Evolutionary conservation across 805 yeast genomes (phyloP), one percentile per base, ranked within the genome.

Genomic region (Myxozyma neglecta): DNA sequence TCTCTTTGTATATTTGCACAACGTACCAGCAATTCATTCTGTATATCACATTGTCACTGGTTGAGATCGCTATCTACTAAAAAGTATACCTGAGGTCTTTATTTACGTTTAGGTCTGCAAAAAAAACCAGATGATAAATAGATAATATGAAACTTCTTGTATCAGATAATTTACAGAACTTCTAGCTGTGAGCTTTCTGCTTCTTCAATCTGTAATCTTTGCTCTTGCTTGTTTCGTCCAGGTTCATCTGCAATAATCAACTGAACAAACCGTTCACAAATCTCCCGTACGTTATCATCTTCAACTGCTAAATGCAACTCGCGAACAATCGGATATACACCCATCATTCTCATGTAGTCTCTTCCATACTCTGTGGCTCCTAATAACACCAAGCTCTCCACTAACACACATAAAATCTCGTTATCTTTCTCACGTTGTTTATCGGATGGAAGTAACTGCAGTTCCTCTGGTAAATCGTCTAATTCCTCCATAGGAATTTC

Each of bases 181-280:
- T 60, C 60, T 40, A 63, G 35, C 10, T 64, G 45, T 6, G 61
- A n/a, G 8, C 29, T 16, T 40, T 61, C 62, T 14, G 70, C 72
- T 57, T 81, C 60, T 36, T 82, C 84, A 29, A 76, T 70, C 34
- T 77, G 75, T 60, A 80, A 60, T 59, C 84, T 85, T 54, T 82
- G 84, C 18, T 78, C 77, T 45, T 76, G 80, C 65, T 72, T 77
- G 2, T 69, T 72, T 36, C 75, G 75, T 40, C 83, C 81, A 9
- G 81, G 83, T 36, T 75, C 76, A 45, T 83, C 82, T 8, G 81
- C 83, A 94, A 89, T 88, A 66, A 93, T 80, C 85, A 90, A 83
- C 73, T 93, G 93, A 24, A 92, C 99, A 45, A 89, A 74, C 72
- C 94, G 82, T 69, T 90, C 96, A 76, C 94, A 87, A 48, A 88